These are phyloP conservation scores for Tympanopsis confertula DNA, from an alignment of 2,329 filamentous ascomycete species.

Conservation along the genomic window DNA sequence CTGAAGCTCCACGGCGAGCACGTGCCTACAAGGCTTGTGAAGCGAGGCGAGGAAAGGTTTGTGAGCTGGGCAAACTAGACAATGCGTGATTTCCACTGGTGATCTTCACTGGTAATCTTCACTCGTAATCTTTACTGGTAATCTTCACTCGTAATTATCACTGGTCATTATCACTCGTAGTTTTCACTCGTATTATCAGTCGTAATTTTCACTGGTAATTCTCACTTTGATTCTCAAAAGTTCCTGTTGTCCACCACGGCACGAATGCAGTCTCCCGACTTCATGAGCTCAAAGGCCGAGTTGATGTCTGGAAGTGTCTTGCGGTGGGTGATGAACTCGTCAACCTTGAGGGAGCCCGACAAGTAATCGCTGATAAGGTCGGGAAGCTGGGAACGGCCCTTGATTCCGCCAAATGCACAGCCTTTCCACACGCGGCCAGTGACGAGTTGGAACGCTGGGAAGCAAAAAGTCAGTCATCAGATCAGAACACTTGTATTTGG, in stretches of 20 bases:
- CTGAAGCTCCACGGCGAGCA: conserved; percentile 54
- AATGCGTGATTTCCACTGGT: no score
- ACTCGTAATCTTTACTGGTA: no score
- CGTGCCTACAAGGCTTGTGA: conserved; percentile 59
- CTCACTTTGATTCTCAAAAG: no score
- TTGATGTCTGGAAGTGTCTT: conserved; percentile 56
- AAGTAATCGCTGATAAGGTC: conserved; percentile 61
- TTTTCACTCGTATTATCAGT: no score
- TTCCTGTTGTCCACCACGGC: conserved; percentile 46
- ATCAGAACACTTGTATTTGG: background rate
- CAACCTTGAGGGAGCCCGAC: conserved; percentile 60
- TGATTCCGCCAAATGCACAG: conserved; percentile 67
- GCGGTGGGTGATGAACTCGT: conserved; percentile 68
- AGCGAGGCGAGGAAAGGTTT: conserved; percentile 61
- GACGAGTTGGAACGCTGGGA: conserved; percentile 69
- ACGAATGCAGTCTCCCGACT: conserved; percentile 62
- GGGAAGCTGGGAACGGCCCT: conserved; percentile 61
- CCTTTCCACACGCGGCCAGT: conserved; percentile 68
- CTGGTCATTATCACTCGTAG: no score
- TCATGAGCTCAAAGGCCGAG: conserved; percentile 61
- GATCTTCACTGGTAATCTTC: no score
- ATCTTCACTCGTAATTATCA: no score
- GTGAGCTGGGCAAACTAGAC: conserved; percentile 19
- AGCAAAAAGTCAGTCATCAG: conserved; percentile 4
- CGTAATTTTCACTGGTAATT: no score